Percentiles rank a stretch among this genome's conserved stretches.
phyloP scores from a whole-genome alignment of 495 filamentous ascomycete species.

The Penicillium parvum region DNA sequence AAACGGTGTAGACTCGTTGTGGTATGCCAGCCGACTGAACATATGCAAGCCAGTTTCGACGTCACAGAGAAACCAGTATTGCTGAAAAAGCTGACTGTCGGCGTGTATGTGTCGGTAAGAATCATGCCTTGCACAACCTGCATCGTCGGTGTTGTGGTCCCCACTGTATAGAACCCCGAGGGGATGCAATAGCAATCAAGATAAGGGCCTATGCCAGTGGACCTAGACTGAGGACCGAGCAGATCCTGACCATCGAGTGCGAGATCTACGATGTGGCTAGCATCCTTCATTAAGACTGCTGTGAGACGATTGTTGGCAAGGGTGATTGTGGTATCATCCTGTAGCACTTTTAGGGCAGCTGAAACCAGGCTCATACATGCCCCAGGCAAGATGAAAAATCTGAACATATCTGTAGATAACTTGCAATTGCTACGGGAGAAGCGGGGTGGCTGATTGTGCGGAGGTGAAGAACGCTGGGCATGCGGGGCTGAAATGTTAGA shows the following conservation, averaged over 20 bases:
- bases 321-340: constrained; percentile 26
- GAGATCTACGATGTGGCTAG: constrained; percentile 38
- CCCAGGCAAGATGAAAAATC: constrained; percentile 2
- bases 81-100: constrained; percentile 51
- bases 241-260: constrained; percentile 48
- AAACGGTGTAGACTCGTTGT: constrained; percentile 49
- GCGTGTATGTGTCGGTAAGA: constrained; percentile 48
- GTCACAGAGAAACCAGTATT: constrained; percentile 55
- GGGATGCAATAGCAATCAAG: constrained; percentile 57
- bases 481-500: constrained; percentile 14
- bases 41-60: constrained; percentile 53
- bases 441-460: background rate
- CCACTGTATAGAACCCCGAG: constrained; percentile 49
- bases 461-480: constrained; percentile 3
- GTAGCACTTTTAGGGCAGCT: constrained; percentile 20
- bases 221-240: constrained; percentile 41
- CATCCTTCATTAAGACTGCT: constrained; percentile 40
- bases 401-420: too few relatives aligned
- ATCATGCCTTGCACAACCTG: constrained; percentile 45
- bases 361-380: constrained; percentile 9
- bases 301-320: constrained; percentile 47
- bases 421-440: too few relatives aligned
- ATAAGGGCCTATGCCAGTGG: constrained; percentile 47
- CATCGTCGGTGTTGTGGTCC: constrained; percentile 40
- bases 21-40: constrained; percentile 51